Percentiles rank a stretch among this genome's conserved stretches.
Evolutionary conservation across 2,329 filamentous ascomycete species (phyloP).

Genomic region (Tolypocladium ophioglossoides): DNA sequence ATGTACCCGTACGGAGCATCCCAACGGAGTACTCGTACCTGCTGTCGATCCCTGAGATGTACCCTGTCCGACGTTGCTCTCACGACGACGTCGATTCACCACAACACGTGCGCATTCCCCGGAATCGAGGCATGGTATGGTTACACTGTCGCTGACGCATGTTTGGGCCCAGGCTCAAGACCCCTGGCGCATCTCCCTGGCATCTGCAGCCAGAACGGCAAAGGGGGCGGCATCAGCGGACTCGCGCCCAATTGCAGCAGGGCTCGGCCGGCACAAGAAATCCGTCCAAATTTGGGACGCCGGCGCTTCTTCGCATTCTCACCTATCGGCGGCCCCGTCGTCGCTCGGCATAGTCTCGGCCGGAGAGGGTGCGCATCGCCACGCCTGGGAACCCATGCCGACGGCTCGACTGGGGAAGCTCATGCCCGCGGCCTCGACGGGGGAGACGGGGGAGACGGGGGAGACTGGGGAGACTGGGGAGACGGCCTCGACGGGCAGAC

Average conservation of each 20-base stretch:
- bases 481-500: no score
- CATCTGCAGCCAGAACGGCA: neutral
- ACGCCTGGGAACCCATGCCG: no score
- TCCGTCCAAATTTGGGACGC: neutral
- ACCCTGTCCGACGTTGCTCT: neutral
- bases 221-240: neutral
- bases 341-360: neutral
- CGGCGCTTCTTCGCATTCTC: neutral
- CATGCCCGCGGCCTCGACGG: no score
- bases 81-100: neutral
- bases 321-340: neutral
- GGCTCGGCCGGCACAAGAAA: neutral
- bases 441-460: no score
- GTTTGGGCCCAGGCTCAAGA: no score
- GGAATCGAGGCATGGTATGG: neutral
- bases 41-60: neutral
- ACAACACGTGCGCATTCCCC: constrained; percentile 1
- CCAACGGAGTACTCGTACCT: no score
- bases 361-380: neutral
- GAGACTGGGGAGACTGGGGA: no score
- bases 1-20: no score
- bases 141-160: neutral
- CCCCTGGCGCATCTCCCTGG: neutral
- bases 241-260: neutral
- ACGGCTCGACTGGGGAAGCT: no score